Evolutionary conservation across 1,284 basidiomycete genomes (phyloP), one percentile per base, ranked within the genome.

Genomic region (Schizopora paradoxa): DNA sequence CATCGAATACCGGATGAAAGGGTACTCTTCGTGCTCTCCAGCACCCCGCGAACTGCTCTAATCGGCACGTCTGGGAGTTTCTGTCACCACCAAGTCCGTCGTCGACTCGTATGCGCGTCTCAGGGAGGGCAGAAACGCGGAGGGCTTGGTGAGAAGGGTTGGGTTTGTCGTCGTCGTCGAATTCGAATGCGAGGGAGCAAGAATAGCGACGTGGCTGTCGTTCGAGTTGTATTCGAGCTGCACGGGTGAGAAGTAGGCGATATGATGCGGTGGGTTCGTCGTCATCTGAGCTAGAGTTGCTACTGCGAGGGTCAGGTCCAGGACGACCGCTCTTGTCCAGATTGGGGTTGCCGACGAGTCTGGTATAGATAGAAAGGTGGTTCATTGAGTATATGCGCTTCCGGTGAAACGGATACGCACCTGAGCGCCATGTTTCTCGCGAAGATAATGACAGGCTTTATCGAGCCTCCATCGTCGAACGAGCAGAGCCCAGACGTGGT

Each of bases 401-500:
- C 11, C 11, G n/a, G 19, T 23, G 31, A 8, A 22, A 28, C 22
- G 23, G 23, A 34, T 26, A 26, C 44, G 39, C 21, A 51, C 52
- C 47, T 51, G 25, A 54, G 36, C n/a, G 52, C 40, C 10, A 54
- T 41, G 36, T 54, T 45, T 10, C 41, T 22, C 2, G 46, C 49
- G 25, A 18, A 54, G 34, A 54, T 49, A 14, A 54, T 45, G 19
- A 54, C 52, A 33, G 52, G 52, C 29, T 45, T 45, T 8, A 45
- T 45, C 21, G 48, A 33, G 19, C 26, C 29, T 5, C 50, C 50
- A 11, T 40, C 18, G 27, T 51, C 41, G 28, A 48, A 43, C 2
- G 49, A 54, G 22, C 48, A 54, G 14, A 54, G 47, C 2, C 49
- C 52, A 6, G 42, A 45, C 7, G 50, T 51, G n/a, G 48, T 51